Conservation (phyloP, 2,329 filamentous ascomycete species). For the Chaetothyriales sp. region DNA sequence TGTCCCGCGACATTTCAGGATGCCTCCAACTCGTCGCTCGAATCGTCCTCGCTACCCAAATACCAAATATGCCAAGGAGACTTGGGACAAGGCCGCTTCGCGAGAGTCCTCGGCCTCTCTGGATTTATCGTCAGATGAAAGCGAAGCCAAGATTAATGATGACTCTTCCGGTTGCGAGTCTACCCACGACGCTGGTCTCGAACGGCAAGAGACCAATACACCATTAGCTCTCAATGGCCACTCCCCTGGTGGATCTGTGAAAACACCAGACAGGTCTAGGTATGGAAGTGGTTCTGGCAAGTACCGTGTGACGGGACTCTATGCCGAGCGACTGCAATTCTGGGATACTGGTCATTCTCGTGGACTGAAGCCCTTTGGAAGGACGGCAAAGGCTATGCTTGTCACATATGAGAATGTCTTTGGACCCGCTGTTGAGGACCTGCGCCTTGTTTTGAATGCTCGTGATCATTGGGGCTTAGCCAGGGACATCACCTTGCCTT, state of each 20-base stretch:
- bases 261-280: background rate
- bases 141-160: background rate
- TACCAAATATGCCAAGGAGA: constrained; percentile 12
- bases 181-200: background rate
- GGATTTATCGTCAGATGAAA: constrained; percentile 7
- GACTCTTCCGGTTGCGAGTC: background rate
- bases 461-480: constrained; percentile 35
- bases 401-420: constrained; percentile 35
- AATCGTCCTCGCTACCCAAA: constrained; percentile 13
- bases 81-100: constrained; percentile 14
- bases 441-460: constrained; percentile 32
- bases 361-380: constrained; percentile 23
- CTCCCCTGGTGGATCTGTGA: constrained; percentile 4
- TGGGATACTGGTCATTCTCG: constrained; percentile 23
- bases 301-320: background rate
- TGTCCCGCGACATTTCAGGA: background rate
- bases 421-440: constrained; percentile 35
- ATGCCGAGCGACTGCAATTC: background rate
- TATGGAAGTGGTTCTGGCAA: constrained; percentile 4
- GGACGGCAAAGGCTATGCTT: constrained; percentile 26
- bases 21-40: constrained; percentile 10
- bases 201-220: constrained; percentile 2
- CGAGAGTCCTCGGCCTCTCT: constrained; percentile 11
- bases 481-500: constrained; percentile 37
- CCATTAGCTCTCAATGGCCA: background rate